phyloP scores from a whole-genome alignment of 2,329 filamentous ascomycete genomes.

The Ilyonectria destructans region DNA sequence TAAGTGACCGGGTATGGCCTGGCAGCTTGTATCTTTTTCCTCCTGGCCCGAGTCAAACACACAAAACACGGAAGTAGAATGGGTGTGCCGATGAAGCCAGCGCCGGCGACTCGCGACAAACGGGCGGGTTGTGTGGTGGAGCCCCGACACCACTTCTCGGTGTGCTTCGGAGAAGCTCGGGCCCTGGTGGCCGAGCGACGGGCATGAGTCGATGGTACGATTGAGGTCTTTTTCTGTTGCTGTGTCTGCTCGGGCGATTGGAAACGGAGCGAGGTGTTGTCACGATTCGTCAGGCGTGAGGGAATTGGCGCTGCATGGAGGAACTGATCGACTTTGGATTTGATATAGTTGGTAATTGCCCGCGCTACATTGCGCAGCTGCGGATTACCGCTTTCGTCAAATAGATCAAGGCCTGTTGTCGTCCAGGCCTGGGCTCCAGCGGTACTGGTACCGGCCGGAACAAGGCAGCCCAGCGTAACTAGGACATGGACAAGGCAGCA shows the following conservation, averaged over 20 bases:
- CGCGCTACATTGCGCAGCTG: background rate
- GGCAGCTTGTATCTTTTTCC: background rate
- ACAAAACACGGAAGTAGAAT: background rate
- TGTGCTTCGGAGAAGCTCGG: slow-evolving; percentile 28
- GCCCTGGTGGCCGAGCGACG: slow-evolving; percentile 17
- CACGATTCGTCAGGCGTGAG: background rate
- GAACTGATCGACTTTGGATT: background rate
- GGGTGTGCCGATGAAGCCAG: background rate
- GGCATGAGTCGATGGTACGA: slow-evolving; percentile 27
- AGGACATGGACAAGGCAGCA: background rate
- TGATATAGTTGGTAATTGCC: background rate
- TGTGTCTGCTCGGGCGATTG: background rate
- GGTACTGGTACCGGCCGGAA: background rate
- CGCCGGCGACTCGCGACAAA: slow-evolving; percentile 1
- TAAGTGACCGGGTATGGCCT: background rate
- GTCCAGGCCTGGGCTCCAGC: too few relatives aligned
- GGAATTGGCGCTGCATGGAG: background rate
- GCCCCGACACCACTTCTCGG: slow-evolving; percentile 20
- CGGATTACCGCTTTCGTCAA: background rate
- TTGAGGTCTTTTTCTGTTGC: slow-evolving; percentile 4
- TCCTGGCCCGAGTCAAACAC: slow-evolving; percentile 5
- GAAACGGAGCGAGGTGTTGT: slow-evolving; percentile 1
- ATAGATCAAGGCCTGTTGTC: background rate
- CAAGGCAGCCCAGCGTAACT: background rate
- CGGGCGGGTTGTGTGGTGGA: background rate